Percentiles rank a stretch among this genome's conserved stretches.
phyloP scores from a whole-genome alignment of 1,284 basidiomycete species.

The Malassezia vespertilionis region DNA sequence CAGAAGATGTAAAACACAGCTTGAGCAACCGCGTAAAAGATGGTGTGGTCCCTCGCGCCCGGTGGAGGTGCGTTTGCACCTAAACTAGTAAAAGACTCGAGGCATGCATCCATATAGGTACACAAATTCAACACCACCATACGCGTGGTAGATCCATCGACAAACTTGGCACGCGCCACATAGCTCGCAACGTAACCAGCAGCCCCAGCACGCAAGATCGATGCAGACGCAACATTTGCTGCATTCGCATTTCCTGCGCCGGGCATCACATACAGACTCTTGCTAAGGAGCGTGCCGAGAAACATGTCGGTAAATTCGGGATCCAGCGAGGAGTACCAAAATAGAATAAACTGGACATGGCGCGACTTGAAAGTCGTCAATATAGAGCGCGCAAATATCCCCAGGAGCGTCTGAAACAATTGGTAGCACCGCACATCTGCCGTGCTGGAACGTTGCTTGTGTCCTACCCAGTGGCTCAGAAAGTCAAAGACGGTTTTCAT shows the following conservation, averaged over 20 bases:
- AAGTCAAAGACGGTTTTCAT: conserved; percentile 74
- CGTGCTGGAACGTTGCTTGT: conserved; percentile 1
- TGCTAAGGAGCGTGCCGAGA: conserved; percentile 78
- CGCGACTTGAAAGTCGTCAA: conserved; percentile 91
- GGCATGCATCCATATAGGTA: conserved; percentile 63
- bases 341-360: conserved; percentile 91
- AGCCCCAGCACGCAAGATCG: conserved; percentile 39
- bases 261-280: conserved; percentile 58
- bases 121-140: conserved; percentile 72
- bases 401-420: conserved; percentile 70
- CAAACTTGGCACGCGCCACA: conserved; percentile 78
- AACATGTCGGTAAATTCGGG: conserved; percentile 82
- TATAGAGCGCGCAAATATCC: conserved; percentile 84
- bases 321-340: conserved; percentile 85
- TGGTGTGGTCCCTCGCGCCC: conserved; percentile 29
- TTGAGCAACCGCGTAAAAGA: conserved; percentile 87
- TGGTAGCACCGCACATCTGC: conserved; percentile 25
- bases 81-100: conserved; percentile 47
- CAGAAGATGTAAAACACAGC: conserved; percentile 95
- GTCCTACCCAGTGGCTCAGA: conserved; percentile 52
- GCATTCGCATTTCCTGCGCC: conserved; percentile 55
- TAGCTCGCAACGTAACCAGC: conserved; percentile 58
- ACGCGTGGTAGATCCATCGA: conserved; percentile 65
- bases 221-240: conserved; percentile 19
- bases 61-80: conserved; percentile 22